Conservation (phyloP, 108 stramenopile species). For the Cyclotella sp. region DNA sequence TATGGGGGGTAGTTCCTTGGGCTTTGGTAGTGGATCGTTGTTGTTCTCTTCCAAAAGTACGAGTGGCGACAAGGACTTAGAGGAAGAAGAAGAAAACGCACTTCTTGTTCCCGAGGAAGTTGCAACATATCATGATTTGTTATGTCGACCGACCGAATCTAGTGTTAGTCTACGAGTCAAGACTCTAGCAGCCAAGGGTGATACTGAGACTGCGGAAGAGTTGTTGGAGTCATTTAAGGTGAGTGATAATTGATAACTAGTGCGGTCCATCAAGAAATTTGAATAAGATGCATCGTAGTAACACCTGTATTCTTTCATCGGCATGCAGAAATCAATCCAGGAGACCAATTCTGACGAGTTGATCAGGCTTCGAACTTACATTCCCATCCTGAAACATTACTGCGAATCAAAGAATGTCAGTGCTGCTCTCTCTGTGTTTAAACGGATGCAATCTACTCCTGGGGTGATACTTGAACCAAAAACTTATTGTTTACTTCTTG, state of each 20-base stretch:
- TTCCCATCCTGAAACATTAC: slow-evolving; percentile 72
- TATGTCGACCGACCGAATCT: slow-evolving; percentile 43
- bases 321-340: slow-evolving; percentile 24
- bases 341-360: slow-evolving; percentile 45
- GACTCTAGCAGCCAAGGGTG: slow-evolving; percentile 47
- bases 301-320: not conserved
- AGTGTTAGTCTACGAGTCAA: slow-evolving; percentile 50
- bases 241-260: not conserved
- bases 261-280: not conserved
- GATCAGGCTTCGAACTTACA: slow-evolving; percentile 75
- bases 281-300: not conserved
- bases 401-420: slow-evolving; percentile 62
- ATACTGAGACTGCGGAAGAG: slow-evolving; percentile 45
- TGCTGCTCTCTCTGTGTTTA: slow-evolving; percentile 66
- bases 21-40: not conserved
- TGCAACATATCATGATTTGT: slow-evolving; percentile 50
- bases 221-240: slow-evolving; percentile 49
- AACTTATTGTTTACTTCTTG: slow-evolving; percentile 72
- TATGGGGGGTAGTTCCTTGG: slow-evolving; percentile 41
- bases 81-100: slow-evolving; percentile 18
- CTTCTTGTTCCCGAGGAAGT: slow-evolving; percentile 50
- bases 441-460: slow-evolving; percentile 60
- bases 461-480: slow-evolving; percentile 72
- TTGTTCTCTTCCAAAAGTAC: not conserved
- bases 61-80: not conserved